Evolutionary conservation across 495 filamentous ascomycete species (phyloP), one percentile per base, ranked within the genome.

Genomic region (Talaromyces thailandensis): DNA sequence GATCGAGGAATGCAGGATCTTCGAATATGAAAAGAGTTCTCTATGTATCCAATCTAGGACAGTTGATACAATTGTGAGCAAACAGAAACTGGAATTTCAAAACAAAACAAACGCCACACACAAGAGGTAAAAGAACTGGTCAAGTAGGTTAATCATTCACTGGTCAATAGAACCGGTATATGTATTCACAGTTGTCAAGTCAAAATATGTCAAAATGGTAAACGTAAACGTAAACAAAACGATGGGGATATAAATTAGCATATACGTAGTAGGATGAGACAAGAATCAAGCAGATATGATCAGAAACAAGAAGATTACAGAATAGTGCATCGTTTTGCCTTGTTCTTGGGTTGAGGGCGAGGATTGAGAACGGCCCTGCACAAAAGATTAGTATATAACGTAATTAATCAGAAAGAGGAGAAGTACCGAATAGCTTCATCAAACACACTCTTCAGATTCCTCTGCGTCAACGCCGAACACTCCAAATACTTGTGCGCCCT

Each of bases 381-480:
- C 28, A 35, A 0, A 57, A 14, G 52, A 26, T 3, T 9, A 62
- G 21, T 35, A 62, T 31, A 29, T 3, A 6, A 24, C n/a, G n/a
- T n/a, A n/a, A n/a, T n/a, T n/a, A n/a, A n/a, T n/a, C n/a, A 48
- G 18, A 18, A 43, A 23, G 58, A 63, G 32, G 48, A 25, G 11
- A 72, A 79, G 58, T 73, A 96, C 93, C 92, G 84, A 70, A 98
- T 98, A 40, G 94, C 94, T 71, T 96, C 91, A 67, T 98, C 94
- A 70, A 98, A 98, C 55, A 98, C 95, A 60, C 90, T 93, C 84
- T 98, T 98, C 66, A 98, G 74, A 69, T 95, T 95, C 62, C 91
- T 82, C 77, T 98, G 94, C 31, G 94, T 98, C 63, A 98, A 81
- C 35, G 94, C 94, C n/a, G 94, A 98, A 78, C 94, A 98, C 73